A percentile compares a stretch with the other conserved stretches of the same genome.
Conservation (phyloP, 345 rosid species). For the Sonneratia alba region DNA sequence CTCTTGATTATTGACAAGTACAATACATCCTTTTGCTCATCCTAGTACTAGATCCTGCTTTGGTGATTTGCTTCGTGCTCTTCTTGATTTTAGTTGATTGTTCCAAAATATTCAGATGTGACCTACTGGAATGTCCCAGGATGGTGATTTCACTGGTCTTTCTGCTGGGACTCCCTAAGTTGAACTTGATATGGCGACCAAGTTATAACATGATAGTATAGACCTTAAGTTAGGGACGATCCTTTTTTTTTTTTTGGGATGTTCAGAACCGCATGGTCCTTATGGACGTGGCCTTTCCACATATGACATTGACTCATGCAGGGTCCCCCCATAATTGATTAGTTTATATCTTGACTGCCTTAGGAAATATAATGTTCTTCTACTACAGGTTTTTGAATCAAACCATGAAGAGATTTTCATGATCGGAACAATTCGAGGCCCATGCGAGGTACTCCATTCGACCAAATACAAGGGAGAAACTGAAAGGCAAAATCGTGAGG, state of each 20-base stretch:
- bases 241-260: not conserved
- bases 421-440: slow-evolving; percentile 50
- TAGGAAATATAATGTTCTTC: not conserved
- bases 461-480: slow-evolving; percentile 40
- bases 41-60: not conserved
- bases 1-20: not conserved
- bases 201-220: not conserved
- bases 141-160: not conserved
- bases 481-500: slow-evolving; percentile 33
- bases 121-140: not conserved
- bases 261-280: not conserved
- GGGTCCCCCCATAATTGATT: not conserved
- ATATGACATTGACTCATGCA: not conserved
- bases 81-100: not conserved
- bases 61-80: not conserved
- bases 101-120: not conserved
- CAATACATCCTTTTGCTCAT: not conserved
- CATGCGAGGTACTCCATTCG: slow-evolving; percentile 47
- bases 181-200: not conserved
- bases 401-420: slow-evolving; percentile 36
- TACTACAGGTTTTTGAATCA: slow-evolving; percentile 53
- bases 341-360: not conserved
- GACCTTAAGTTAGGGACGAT: not conserved
- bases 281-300: not conserved
- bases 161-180: not conserved